Conservation (phyloP, 805 yeast genomes). For the Metschnikowia aberdeeniae region DNA sequence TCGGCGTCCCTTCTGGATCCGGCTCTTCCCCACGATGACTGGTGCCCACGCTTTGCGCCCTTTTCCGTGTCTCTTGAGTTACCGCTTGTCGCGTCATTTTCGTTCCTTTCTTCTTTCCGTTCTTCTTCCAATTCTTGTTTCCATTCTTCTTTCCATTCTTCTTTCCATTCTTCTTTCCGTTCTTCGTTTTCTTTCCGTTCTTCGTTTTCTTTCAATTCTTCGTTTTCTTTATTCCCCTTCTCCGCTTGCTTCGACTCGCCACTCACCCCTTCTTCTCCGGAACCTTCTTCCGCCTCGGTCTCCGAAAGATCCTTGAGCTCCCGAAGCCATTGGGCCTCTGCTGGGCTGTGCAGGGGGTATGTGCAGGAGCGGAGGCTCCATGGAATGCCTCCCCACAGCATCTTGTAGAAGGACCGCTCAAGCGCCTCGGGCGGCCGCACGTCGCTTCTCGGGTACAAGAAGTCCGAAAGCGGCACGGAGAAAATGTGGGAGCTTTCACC, state of each 20-base stretch:
- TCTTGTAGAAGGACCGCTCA: slow-evolving; percentile 29
- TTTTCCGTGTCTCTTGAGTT: no score
- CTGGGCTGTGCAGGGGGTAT: slow-evolving; percentile 50
- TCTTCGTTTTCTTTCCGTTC: no score
- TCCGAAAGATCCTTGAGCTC: slow-evolving; percentile 54
- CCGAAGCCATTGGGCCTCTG: slow-evolving; percentile 62
- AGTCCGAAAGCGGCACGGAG: slow-evolving; percentile 65
- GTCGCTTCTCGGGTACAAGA: slow-evolving; percentile 37
- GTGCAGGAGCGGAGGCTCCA: slow-evolving; percentile 62
- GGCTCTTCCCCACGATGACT: slow-evolving; percentile 35
- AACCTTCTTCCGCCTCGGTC: slow-evolving; percentile 37
- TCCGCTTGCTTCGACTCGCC: slow-evolving; percentile 29
- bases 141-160: no score
- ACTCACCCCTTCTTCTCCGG: slow-evolving; percentile 9
- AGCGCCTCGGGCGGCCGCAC: slow-evolving; percentile 27
- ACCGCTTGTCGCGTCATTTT: no score
- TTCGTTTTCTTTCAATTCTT: background rate
- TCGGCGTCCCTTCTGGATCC: slow-evolving; percentile 36
- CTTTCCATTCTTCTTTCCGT: no score
- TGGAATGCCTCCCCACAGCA: slow-evolving; percentile 69
- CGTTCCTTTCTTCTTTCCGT: no score
- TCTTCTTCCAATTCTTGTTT: no score
- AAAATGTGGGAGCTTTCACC: slow-evolving; percentile 73
- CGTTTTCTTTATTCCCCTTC: background rate
- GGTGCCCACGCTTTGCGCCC: slow-evolving; percentile 8